Evolutionary conservation across 331 rosid genomes (phyloP), one percentile per base, ranked within the genome.

Genomic region (Spiraea crenata): DNA sequence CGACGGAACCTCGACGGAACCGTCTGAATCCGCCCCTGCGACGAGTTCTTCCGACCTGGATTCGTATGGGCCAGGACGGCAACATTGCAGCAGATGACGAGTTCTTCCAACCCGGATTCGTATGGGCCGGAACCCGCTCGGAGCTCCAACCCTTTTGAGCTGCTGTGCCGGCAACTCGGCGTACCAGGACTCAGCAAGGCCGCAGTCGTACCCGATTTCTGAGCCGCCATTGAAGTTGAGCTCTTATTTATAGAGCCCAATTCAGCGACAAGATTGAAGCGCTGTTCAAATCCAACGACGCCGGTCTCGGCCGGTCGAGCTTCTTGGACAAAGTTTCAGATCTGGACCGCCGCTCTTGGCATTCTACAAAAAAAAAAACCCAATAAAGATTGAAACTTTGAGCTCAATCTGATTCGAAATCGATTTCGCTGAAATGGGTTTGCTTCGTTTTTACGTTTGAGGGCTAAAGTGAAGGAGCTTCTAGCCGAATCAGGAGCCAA

Each of bases 101-200:
- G 42, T 89, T 86, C 86, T 87, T 95, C 62, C 98, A 76, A 1
- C 81, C 78, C 46, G 70, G 83, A 72, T 69, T 83, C 5, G 83
- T 42, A 67, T 84, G 92, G 73, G 68, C 80, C 49, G 99, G 92
- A 65, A 95, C 96, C 50, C 99, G 82, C 89, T 95, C 99, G 0
- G 99, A 95, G 73, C 96, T 83, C 99, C 99, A 95, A 51, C 99
- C 98, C 50, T 91, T 95, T 8, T 87, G 99, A 85, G 85, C 85
- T 79, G 25, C 79, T 69, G 37, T 87, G 93, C 49, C 87, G 74
- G 79, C 89, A 91, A 74, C 77, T 91, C 1, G 99, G 99, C 4
- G 99, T 95, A 56, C 92, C 95, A 0, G 99, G 99, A 82, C 98
- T 91, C 0, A 89, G 93, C 65, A 88, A 95, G 9, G 31, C 31